These are phyloP conservation scores for Anacardium occidentale DNA, from an alignment of 345 rosid genomes.

Conservation along the genomic window DNA sequence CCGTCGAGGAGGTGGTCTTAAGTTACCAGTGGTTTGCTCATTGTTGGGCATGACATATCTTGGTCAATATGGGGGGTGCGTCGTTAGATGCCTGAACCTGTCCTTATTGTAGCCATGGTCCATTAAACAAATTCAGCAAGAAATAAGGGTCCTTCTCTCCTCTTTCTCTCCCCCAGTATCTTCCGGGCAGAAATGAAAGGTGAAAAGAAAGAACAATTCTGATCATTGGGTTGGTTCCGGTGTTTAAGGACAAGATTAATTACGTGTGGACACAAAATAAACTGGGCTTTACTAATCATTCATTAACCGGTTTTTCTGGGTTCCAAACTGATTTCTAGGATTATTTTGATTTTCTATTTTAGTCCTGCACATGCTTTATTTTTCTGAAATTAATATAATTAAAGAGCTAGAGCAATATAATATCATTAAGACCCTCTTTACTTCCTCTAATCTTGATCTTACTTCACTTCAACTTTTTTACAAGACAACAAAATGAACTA, in stretches of 20 bases:
- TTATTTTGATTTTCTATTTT: neutral
- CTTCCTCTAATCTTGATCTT: neutral
- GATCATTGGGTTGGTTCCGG: constrained; percentile 17
- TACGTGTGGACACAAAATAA: constrained; percentile 29
- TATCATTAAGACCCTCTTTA: neutral
- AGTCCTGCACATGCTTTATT: neutral
- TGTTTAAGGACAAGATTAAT: constrained; percentile 31
- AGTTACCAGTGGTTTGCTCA: constrained; percentile 8
- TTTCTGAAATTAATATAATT: too few relatives aligned
- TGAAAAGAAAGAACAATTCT: neutral
- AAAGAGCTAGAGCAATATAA: too few relatives aligned
- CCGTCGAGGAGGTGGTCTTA: constrained; percentile 41
- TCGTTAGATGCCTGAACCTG: constrained; percentile 8
- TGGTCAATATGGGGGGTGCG: constrained; percentile 30
- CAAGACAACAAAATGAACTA: neutral
- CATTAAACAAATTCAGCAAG: constrained; percentile 21
- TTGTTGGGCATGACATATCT: constrained; percentile 39
- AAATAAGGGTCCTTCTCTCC: constrained; percentile 8
- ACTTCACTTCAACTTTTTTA: neutral
- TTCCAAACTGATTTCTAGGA: constrained; percentile 10
- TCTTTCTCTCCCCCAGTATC: constrained; percentile 1
- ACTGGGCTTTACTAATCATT: neutral
- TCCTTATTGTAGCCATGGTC: constrained; percentile 34
- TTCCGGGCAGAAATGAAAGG: neutral
- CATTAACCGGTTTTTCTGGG: neutral